Percentiles rank a stretch among this genome's conserved stretches.
These are phyloP conservation scores for Aureobasidium melanogenum DNA, from an alignment of 2,329 filamentous ascomycete species.

Conservation along the genomic window DNA sequence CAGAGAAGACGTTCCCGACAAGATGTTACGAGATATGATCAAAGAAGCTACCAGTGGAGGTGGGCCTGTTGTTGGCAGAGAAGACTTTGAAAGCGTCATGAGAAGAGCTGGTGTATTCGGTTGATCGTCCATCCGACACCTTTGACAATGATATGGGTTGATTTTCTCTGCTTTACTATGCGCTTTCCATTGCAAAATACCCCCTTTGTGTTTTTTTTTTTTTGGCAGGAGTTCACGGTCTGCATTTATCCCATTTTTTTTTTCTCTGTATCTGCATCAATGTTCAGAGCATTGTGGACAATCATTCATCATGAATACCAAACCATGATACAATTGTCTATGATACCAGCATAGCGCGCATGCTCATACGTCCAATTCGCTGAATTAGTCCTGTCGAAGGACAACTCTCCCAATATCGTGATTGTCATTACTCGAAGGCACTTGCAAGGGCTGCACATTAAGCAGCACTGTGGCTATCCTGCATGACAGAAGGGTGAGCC, in stretches of 20 bases:
- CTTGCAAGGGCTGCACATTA: not conserved
- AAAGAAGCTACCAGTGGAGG: constrained; percentile 69
- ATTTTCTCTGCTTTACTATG: not conserved
- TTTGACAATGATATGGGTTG: not conserved
- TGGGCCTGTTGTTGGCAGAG: constrained; percentile 63
- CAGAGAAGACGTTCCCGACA: constrained; percentile 76
- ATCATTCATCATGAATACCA: not conserved
- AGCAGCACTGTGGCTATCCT: not conserved
- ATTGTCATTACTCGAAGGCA: not conserved
- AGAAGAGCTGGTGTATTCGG: constrained; percentile 72
- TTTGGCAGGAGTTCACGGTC: not conserved
- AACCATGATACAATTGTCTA: not conserved
- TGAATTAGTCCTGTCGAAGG: not conserved
- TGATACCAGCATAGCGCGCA: not conserved
- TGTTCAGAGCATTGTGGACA: too few species aligned
- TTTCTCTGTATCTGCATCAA: not conserved
- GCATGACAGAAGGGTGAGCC: not conserved
- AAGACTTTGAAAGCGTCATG: constrained; percentile 85
- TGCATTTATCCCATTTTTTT: not conserved
- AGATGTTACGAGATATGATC: constrained; percentile 86
- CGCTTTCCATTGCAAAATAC: not conserved
- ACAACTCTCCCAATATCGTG: not conserved
- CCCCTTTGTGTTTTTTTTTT: not conserved
- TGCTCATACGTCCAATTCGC: not conserved
- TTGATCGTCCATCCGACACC: constrained; percentile 32